Base-by-base conservation (phyloP, 139 green algal genomes). In the Haematococcus sp. region DNA sequence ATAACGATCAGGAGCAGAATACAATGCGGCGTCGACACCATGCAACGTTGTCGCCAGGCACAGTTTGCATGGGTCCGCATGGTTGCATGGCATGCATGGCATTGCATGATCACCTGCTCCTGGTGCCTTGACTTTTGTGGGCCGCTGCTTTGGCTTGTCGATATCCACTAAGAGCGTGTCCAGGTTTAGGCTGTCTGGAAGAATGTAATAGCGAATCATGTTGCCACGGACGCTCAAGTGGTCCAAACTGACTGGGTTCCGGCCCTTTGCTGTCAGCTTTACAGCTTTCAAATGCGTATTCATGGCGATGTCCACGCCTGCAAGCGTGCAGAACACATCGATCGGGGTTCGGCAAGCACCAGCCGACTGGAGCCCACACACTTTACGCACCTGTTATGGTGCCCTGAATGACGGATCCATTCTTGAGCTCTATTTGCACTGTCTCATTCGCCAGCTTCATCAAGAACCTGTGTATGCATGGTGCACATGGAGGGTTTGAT, bases 401-500 rank as follows among this genome's bases (percentile, higher is more conserved):
- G 59, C 96, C 96, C 56, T 94, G 84, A 15, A 98, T 84, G 7
- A 97, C 88, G 7, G 92, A 97, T 33, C 95, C 96, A 75, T 99
- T 99, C 76, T 99, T 99, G 4, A 99, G 84, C 84, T 99, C 96
- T 70, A 99, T 93, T 67, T 97, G 92, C 25, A 99, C 96, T 56
- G 94, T 97, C 82, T 99, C 96, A 71, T 98, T 97, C 23, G 87
- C 87, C 20, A 99, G 87, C 77, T 98, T 99, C 94, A 98, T 98
- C 28, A 99, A 81, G 71, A 99, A 99, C 75, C 93, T 97, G 88
- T 51, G 74, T 1, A 28, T 16, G 33, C 33, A 34, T 15, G 28
- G 31, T 59, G 4, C 34, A 33, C 31, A 11, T 22, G 25, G 31
- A 56, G 25, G 20, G 49, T 17, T 51, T 22, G 27, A 30, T 19